Conservation (phyloP, 768 basidiomycete genomes). For the Tricholoma saponaceum region DNA sequence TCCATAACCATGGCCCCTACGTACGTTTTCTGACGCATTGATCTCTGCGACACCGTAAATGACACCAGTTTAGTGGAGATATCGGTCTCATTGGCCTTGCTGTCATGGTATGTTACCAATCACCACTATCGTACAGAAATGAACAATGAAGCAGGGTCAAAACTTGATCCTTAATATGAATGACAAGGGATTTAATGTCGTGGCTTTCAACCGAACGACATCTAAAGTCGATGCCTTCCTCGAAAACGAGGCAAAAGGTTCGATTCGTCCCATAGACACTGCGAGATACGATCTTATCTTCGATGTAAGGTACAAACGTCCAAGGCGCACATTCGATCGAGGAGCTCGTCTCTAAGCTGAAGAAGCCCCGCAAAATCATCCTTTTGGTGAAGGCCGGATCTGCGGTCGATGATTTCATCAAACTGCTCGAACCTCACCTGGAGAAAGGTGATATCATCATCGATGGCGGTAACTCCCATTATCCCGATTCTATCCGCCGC, state of each 20-base stretch:
- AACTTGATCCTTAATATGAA: conserved; percentile 99
- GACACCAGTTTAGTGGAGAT: conserved; percentile 65
- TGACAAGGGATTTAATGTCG: conserved; percentile 98
- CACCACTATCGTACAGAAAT: conserved; percentile 12
- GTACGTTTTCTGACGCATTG: conserved; percentile 16
- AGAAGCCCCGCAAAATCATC: conserved; percentile 93
- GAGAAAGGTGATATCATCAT: conserved; percentile 98
- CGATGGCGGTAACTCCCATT: conserved; percentile 99
- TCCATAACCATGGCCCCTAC: conserved; percentile 43
- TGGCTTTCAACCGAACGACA: conserved; percentile 95
- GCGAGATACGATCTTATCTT: conserved; percentile 7
- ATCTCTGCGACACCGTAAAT: conserved; percentile 1
- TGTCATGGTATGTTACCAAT: conserved; percentile 76
- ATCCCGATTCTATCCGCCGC: conserved; percentile 96
- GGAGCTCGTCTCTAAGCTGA: conserved; percentile 90
- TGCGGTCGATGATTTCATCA: conserved; percentile 95
- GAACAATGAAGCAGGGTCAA: conserved; percentile 63
- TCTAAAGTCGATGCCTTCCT: conserved; percentile 96
- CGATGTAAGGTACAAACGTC: conserved; percentile 77
- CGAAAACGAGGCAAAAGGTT: conserved; percentile 96
- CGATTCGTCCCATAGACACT: conserved; percentile 21
- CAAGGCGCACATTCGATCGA: conserved; percentile 92
- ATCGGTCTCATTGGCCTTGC: conserved; percentile 98
- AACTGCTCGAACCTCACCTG: conserved; percentile 82
- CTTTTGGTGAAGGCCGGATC: conserved; percentile 97